Percentiles rank a stretch among this genome's conserved stretches.
Evolutionary conservation across 306 rosid genomes (phyloP).

Genomic region (Aeschynomene evenia): DNA sequence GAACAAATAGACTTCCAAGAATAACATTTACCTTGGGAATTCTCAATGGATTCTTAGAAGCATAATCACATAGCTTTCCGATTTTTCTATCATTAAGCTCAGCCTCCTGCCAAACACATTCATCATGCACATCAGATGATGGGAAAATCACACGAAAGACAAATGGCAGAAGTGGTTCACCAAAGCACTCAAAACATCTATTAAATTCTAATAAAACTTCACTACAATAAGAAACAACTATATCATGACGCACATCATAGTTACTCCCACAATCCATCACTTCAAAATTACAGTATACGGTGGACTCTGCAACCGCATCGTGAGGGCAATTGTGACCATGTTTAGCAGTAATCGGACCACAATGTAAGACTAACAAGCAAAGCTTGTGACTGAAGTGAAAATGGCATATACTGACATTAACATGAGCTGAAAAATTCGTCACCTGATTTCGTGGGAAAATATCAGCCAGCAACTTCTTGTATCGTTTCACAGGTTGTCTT

Average conservation of each 20-base stretch:
- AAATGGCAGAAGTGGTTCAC: not conserved
- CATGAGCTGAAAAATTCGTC: conserved; percentile 16
- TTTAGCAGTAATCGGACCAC: not conserved
- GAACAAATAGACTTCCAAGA: conserved; percentile 9
- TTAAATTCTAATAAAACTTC: not conserved
- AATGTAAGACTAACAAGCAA: not conserved
- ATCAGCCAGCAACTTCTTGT: conserved; percentile 81
- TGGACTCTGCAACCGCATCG: not conserved
- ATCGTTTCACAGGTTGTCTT: conserved; percentile 93
- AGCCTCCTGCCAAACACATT: conserved; percentile 41
- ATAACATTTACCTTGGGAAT: conserved; percentile 46
- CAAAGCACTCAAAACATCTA: conserved; percentile 15
- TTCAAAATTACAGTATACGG: not conserved
- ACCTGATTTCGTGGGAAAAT: conserved; percentile 89
- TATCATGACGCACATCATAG: not conserved
- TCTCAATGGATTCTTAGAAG: conserved; percentile 48
- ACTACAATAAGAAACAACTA: not conserved
- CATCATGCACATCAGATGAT: conserved; percentile 20
- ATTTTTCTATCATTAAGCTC: conserved; percentile 50
- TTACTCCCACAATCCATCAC: not conserved
- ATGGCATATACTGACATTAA: not conserved
- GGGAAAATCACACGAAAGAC: not conserved
- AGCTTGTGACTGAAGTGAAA: not conserved
- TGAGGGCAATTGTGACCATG: not conserved
- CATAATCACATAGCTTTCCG: conserved; percentile 53